phyloP scores from a whole-genome alignment of 345 rosid species.

The Euphorbia lathyris region DNA sequence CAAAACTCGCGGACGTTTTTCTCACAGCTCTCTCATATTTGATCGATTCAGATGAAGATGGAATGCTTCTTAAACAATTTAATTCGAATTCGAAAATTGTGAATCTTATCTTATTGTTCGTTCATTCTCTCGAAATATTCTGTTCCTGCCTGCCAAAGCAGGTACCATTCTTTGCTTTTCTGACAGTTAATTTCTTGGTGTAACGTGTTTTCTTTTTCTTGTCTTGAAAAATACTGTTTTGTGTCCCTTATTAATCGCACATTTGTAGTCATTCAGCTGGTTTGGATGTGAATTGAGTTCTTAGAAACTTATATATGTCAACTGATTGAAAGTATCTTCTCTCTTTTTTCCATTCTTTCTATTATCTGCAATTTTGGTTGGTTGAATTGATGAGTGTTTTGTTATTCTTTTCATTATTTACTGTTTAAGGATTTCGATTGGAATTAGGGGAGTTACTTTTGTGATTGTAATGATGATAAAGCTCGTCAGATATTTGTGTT shows the following conservation, averaged over 20 bases:
- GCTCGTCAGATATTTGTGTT: not conserved
- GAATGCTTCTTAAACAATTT: not conserved
- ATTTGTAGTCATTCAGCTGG: not conserved
- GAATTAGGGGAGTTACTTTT: not conserved
- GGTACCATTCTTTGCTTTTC: constrained; percentile 12
- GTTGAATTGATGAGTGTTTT: not conserved
- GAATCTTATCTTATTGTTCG: not conserved
- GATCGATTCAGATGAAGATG: not conserved
- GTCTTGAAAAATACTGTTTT: not conserved
- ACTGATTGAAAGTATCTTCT: not conserved
- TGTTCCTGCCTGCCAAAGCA: not conserved
- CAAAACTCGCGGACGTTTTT: too few species aligned
- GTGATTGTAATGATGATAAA: not conserved
- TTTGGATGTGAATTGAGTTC: not conserved
- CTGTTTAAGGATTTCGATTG: not conserved
- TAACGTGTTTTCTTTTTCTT: not conserved
- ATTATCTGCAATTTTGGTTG: not conserved
- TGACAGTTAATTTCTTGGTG: not conserved
- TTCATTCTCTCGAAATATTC: not conserved
- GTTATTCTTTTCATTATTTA: not conserved
- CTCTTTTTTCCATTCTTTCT: not conserved
- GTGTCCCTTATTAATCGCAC: not conserved
- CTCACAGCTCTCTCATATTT: too few species aligned
- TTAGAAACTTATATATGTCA: not conserved
- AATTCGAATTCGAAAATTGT: not conserved